Conservation (phyloP, 1,139 yeast species). For the Schwanniomyces etchellsii region DNA sequence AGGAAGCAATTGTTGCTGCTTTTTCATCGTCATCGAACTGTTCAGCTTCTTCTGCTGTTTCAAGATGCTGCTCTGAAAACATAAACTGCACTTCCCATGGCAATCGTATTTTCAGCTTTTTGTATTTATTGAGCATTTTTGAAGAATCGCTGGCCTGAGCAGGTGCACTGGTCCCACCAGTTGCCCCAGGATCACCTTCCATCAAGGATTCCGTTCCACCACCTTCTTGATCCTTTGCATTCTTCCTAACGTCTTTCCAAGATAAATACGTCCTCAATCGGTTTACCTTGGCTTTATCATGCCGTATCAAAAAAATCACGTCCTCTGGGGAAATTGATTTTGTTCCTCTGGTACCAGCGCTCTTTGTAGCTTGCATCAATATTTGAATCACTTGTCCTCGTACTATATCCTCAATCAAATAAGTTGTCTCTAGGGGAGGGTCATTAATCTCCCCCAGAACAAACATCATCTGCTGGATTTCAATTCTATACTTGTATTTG, state of each 20-base stretch:
- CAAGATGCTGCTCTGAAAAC: conserved; percentile 87
- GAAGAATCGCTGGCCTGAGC: conserved; percentile 40
- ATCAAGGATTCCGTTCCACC: conserved; percentile 62
- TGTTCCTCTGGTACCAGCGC: conserved; percentile 78
- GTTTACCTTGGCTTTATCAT: conserved; percentile 91
- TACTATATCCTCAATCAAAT: conserved; percentile 90
- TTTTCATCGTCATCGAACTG: conserved; percentile 83
- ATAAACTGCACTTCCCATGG: conserved; percentile 96
- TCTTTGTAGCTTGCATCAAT: conserved; percentile 68
- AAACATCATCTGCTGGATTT: conserved; percentile 98
- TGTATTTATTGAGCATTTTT: conserved; percentile 56
- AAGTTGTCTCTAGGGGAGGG: conserved; percentile 87
- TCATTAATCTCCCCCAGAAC: conserved; percentile 94
- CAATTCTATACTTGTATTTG: conserved; percentile 73
- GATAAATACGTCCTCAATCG: conserved; percentile 84
- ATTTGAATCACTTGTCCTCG: conserved; percentile 92
- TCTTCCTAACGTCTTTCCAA: conserved; percentile 97
- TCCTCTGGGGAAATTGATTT: conserved; percentile 89
- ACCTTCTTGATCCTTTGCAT: conserved; percentile 91
- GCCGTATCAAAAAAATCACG: conserved; percentile 84
- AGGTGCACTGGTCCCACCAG: conserved; percentile 18
- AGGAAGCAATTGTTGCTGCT: conserved; percentile 84
- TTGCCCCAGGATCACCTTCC: conserved; percentile 37
- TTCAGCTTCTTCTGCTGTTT: conserved; percentile 71
- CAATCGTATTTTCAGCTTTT: conserved; percentile 73